Conservation (phyloP, 768 basidiomycete genomes). For the Lepiota brunneoincarnata region DNA sequence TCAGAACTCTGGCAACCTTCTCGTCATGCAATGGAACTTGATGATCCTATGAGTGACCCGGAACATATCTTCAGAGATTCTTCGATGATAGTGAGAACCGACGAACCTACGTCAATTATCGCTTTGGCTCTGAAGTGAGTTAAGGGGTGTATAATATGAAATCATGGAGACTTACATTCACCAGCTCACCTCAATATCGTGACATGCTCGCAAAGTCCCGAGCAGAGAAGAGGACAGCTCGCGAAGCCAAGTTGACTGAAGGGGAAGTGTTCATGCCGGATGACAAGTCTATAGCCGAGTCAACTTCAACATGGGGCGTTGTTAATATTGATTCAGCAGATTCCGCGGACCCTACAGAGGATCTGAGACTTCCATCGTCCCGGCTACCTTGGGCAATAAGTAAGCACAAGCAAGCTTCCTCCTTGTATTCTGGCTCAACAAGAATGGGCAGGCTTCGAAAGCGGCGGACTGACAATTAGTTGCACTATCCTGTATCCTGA, state of each 20-base stretch:
- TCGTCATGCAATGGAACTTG: constrained; percentile 57
- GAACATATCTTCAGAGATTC: constrained; percentile 96
- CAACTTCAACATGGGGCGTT: constrained; percentile 89
- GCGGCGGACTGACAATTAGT: constrained; percentile 85
- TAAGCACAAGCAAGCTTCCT: constrained; percentile 33
- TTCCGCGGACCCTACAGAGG: constrained; percentile 68
- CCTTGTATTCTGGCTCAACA: not conserved
- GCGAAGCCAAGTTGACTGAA: constrained; percentile 56
- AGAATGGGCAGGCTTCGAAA: constrained; percentile 70
- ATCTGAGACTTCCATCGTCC: constrained; percentile 70
- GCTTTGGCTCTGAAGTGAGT: constrained; percentile 87
- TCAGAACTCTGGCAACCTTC: constrained; percentile 77
- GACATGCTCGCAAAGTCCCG: constrained; percentile 78
- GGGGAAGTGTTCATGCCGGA: constrained; percentile 93
- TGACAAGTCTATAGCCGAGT: constrained; percentile 77
- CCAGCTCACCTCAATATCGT: constrained; percentile 77
- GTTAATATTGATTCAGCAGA: constrained; percentile 78
- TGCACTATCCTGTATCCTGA: constrained; percentile 95
- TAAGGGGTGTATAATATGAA: not conserved
- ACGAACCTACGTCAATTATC: constrained; percentile 97
- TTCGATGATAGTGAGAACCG: constrained; percentile 90
- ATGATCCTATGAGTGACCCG: constrained; percentile 71
- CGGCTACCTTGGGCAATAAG: constrained; percentile 82
- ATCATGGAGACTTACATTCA: constrained; percentile 3
- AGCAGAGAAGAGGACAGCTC: constrained; percentile 68